Percentiles rank a stretch among this genome's conserved stretches.
Conservation (phyloP, 768 basidiomycete species). For the Erythrobasidium yunnanense region DNA sequence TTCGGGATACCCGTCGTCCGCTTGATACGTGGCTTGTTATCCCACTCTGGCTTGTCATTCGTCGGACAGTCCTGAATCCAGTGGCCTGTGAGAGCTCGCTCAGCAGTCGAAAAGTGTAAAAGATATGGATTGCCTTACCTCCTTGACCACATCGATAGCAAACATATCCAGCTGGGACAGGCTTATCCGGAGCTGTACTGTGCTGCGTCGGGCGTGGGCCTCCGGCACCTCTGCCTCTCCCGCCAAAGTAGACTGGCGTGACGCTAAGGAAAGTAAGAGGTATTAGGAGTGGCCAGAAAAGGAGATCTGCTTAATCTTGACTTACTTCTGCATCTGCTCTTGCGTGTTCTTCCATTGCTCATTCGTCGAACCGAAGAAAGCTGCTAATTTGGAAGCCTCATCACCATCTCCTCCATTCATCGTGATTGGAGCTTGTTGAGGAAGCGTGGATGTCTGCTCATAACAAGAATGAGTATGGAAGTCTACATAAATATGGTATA, state of each 20-base stretch:
- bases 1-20: slow-evolving; percentile 96
- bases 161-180: slow-evolving; percentile 86
- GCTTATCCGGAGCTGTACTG: slow-evolving; percentile 48
- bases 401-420: slow-evolving; percentile 50
- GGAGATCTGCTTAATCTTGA: slow-evolving; percentile 38
- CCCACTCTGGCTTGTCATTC: slow-evolving; percentile 87
- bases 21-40: slow-evolving; percentile 88
- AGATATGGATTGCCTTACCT: slow-evolving; percentile 46
- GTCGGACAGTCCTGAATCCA: slow-evolving; percentile 99
- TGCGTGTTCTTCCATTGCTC: slow-evolving; percentile 97
- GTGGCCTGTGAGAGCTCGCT: slow-evolving; percentile 54
- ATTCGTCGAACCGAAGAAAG: slow-evolving; percentile 89
- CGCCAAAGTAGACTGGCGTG: slow-evolving; percentile 44
- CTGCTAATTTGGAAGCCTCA: slow-evolving; percentile 91
- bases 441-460: neutral
- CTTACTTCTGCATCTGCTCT: slow-evolving; percentile 99
- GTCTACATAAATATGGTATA: neutral
- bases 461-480: neutral
- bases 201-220: slow-evolving; percentile 50
- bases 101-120: neutral
- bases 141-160: slow-evolving; percentile 98
- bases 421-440: slow-evolving; percentile 20
- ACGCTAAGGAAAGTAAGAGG: slow-evolving; percentile 16
- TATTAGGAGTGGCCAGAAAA: neutral
- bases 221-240: slow-evolving; percentile 53